Percentiles rank a stretch among this genome's conserved stretches.
phyloP scores from a whole-genome alignment of 331 rosid genomes.

The Phaseolus coccineus region DNA sequence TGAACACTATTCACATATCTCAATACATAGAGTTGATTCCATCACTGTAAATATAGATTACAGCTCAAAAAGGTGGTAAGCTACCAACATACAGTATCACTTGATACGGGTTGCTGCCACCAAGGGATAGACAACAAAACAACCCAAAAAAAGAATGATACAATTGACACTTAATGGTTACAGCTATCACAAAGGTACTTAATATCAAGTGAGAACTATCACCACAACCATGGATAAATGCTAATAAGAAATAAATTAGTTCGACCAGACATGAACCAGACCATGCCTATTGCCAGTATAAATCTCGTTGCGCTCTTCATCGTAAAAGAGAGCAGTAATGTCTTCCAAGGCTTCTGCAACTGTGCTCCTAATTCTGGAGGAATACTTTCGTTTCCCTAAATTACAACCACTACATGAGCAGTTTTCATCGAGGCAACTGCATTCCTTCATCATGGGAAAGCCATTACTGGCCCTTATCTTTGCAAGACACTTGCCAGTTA shows the following conservation, averaged over 20 bases:
- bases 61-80: conserved; percentile 39
- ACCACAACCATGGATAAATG: conserved; percentile 45
- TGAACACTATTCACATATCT: conserved; percentile 27
- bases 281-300: conserved; percentile 92
- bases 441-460: conserved; percentile 51
- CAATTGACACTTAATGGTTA: conserved; percentile 43
- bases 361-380: conserved; percentile 42
- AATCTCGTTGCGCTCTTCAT: conserved; percentile 94
- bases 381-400: conserved; percentile 57
- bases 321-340: conserved; percentile 94
- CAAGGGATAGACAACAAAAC: conserved; percentile 32
- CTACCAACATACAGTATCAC: conserved; percentile 38
- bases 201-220: conserved; percentile 44
- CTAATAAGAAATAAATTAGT: conserved; percentile 56
- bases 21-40: conserved; percentile 9
- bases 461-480: conserved; percentile 75
- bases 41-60: conserved; percentile 35
- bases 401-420: conserved; percentile 51
- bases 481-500: conserved; percentile 93
- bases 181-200: conserved; percentile 36
- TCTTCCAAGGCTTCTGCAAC: conserved; percentile 95
- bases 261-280: conserved; percentile 93
- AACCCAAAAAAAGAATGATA: conserved; percentile 27
- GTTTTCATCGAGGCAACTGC: conserved; percentile 55
- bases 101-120: conserved; percentile 46